These are phyloP conservation scores for Emmonsiellopsis sp. DNA, from an alignment of 2,329 filamentous ascomycete species.

Conservation along the genomic window DNA sequence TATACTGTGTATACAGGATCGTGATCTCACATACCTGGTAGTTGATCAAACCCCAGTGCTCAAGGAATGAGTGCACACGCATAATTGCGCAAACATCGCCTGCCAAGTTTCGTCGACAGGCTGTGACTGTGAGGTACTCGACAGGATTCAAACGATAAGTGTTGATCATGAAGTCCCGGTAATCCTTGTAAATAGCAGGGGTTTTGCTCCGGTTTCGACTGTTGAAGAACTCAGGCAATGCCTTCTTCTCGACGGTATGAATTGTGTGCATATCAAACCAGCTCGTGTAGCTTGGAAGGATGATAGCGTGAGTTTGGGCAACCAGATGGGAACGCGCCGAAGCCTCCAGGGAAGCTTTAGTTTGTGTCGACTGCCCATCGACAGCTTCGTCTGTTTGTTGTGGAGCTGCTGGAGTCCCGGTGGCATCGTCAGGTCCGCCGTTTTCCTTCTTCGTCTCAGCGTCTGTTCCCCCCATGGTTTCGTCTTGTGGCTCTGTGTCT, in stretches of 20 bases:
- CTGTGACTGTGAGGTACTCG: constrained; percentile 94
- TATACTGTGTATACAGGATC: not conserved
- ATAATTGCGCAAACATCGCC: constrained; percentile 98
- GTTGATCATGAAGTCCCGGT: constrained; percentile 99
- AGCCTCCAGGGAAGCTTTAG: constrained; percentile 72
- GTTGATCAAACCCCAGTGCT: constrained; percentile 98
- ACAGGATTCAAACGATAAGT: constrained; percentile 92
- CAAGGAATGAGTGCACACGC: constrained; percentile 93
- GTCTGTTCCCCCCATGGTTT: constrained; percentile 66
- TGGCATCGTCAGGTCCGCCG: constrained; percentile 20
- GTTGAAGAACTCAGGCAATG: constrained; percentile 97
- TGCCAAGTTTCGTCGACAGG: constrained; percentile 86
- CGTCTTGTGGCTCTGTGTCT: constrained; percentile 53
- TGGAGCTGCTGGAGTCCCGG: constrained; percentile 34
- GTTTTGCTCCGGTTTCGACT: constrained; percentile 97
- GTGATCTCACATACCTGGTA: constrained; percentile 63
- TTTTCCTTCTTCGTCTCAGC: constrained; percentile 37
- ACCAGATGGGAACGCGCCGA: constrained; percentile 87
- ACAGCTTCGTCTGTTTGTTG: constrained; percentile 39
- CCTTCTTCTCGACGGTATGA: constrained; percentile 86
- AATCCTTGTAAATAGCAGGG: constrained; percentile 93
- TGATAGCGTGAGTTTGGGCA: constrained; percentile 87
- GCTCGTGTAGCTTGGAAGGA: constrained; percentile 92
- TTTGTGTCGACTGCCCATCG: constrained; percentile 49
- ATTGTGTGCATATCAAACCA: constrained; percentile 99